These are phyloP conservation scores for Rhynchospora tenuis DNA, from an alignment of 176 grass and related monocot species.

Conservation along the genomic window DNA sequence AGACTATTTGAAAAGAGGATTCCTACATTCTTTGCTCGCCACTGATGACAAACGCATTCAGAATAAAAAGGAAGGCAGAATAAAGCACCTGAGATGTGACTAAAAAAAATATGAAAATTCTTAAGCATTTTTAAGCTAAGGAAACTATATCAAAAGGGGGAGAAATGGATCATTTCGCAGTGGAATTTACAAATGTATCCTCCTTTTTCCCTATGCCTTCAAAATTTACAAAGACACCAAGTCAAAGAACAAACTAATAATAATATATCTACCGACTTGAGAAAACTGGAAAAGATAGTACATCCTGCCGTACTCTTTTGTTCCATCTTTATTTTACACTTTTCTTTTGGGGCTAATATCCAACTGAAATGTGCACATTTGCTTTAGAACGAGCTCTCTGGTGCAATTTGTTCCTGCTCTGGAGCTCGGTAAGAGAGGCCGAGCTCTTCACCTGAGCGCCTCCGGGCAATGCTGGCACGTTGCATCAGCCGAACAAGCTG, in stretches of 20 bases:
- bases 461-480: constrained; percentile 68
- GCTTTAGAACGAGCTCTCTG: constrained; percentile 60
- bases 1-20: too few relatives aligned
- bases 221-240: constrained; percentile 18
- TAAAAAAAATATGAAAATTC: background rate
- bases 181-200: constrained; percentile 18
- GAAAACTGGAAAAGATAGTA: background rate
- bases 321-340: background rate
- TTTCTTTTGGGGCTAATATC: background rate
- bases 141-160: background rate
- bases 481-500: constrained; percentile 87
- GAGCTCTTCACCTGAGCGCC: constrained; percentile 85
- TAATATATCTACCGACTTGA: constrained; percentile 7
- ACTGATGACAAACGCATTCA: background rate
- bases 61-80: background rate
- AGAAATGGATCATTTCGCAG: background rate
- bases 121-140: background rate
- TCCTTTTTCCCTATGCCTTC: background rate
- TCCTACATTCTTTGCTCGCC: background rate
- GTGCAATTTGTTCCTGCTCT: constrained; percentile 51
- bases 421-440: constrained; percentile 72
- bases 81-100: background rate
- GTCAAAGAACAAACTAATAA: constrained; percentile 16
- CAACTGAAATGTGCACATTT: background rate
- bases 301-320: background rate